Base-by-base conservation (phyloP, 1,284 basidiomycete genomes). In the Rhodotorula sp. region DNA sequence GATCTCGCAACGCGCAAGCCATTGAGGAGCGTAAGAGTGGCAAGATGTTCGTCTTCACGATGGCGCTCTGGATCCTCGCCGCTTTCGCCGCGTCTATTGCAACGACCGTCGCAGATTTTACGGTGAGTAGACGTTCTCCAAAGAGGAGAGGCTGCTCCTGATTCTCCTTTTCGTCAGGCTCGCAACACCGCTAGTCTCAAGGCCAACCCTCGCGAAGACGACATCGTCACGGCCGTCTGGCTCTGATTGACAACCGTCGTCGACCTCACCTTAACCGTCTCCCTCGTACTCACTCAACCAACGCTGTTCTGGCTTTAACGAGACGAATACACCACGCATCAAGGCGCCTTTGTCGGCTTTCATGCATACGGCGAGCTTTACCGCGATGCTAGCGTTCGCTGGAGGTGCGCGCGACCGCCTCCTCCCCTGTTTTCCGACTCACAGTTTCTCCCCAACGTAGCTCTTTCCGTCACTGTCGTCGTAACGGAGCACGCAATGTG, bases 241-340 rank as follows among this genome's bases (percentile, higher is more conserved):
- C 52, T 65, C n/a, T 51, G 46, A 15, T 56, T 52, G n/a, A 50
- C 30, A 18, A 30, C 58, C 3, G 24, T 54, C 30, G 51, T 46
- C 52, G 34, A 65, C 53, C 20, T 65, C 24, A 15, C 18, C 58
- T 55, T 65, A n/a, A 55, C 58, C 0, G 24, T 26, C 13, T 10
- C 58, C 16, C 52, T 65, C 22, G 28, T 13, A 4, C 7, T 55
- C 44, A 59, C 51, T 65, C 7, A 11, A 18, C 4, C 44, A 65
- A 18, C 57, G 64, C 4, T 10, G 31, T 37, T 52, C 52, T 7
- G 28, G 31, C 3, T 20, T 48, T 24, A 16, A 28, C 9, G 31
- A 31, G 44, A 46, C 28, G 58, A 59, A 26, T 16, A 13, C 15
- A 5, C 56, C 58, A 9, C 54, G 26, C 37, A 4, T 10, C 6